phyloP scores from a whole-genome alignment of 495 filamentous ascomycete species.

The Stereocaulon alpinum region DNA sequence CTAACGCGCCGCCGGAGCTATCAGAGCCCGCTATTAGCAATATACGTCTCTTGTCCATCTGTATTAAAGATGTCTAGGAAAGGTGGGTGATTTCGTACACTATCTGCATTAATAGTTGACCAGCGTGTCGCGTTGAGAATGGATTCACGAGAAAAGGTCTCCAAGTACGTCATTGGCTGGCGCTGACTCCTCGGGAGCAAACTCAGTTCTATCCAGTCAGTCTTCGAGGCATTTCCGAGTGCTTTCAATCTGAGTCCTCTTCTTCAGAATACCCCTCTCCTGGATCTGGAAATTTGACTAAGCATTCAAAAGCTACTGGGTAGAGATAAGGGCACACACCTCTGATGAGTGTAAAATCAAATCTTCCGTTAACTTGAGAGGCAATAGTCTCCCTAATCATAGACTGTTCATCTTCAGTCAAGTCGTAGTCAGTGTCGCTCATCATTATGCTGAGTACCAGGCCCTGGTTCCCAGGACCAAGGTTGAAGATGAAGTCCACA shows the following conservation, averaged over 20 bases:
- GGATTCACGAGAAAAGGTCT: background rate
- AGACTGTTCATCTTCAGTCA: constrained; percentile 29
- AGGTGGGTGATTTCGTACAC: background rate
- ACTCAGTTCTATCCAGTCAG: background rate
- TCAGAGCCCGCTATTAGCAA: constrained; percentile 81
- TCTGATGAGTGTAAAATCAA: constrained; percentile 30
- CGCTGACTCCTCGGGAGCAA: background rate
- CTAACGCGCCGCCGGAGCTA: constrained; percentile 80
- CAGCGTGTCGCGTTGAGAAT: background rate
- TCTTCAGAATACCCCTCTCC: constrained; percentile 17
- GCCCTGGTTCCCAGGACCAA: constrained; percentile 30
- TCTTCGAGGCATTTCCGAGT: background rate
- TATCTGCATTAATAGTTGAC: background rate
- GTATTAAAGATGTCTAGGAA: background rate
- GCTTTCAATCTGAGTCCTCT: constrained; percentile 16
- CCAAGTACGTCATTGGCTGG: constrained; percentile 15
- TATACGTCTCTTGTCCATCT: constrained; percentile 42
- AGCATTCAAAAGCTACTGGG: background rate
- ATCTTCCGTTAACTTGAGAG: constrained; percentile 31
- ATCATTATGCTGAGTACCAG: constrained; percentile 33
- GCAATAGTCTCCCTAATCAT: constrained; percentile 31
- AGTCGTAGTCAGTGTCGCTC: constrained; percentile 25
- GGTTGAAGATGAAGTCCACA: constrained; percentile 34
- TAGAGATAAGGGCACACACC: constrained; percentile 1
- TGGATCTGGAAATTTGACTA: constrained; percentile 10